Conservation (phyloP, 2,329 filamentous ascomycete genomes). For the Onygenales sp. region DNA sequence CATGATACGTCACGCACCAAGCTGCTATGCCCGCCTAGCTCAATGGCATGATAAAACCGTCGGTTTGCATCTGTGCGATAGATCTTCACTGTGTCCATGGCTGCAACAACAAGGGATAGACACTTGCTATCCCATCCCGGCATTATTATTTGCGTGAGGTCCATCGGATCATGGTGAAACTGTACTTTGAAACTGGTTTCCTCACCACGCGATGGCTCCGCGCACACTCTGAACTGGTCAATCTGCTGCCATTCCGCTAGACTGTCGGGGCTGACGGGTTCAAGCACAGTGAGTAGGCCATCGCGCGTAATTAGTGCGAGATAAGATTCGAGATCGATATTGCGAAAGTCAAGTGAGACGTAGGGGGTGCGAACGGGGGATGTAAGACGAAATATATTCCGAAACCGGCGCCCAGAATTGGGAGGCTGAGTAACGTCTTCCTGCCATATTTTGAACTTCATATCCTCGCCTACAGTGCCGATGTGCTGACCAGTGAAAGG, state of each 20-base stretch:
- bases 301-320: constrained; percentile 77
- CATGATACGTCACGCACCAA: constrained; percentile 83
- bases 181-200: constrained; percentile 78
- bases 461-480: constrained; percentile 80
- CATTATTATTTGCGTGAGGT: constrained; percentile 64
- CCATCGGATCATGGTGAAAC: constrained; percentile 73
- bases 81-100: constrained; percentile 72
- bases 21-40: constrained; percentile 62
- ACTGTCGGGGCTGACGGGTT: constrained; percentile 76
- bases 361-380: constrained; percentile 61
- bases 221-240: constrained; percentile 66
- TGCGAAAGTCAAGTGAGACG: constrained; percentile 76
- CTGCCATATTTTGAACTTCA: constrained; percentile 84
- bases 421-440: constrained; percentile 76
- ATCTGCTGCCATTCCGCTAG: constrained; percentile 65
- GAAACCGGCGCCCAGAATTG: constrained; percentile 69
- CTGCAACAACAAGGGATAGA: constrained; percentile 72
- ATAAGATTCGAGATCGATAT: constrained; percentile 73
- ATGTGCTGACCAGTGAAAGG: constrained; percentile 82
- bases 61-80: constrained; percentile 68
- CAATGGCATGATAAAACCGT: constrained; percentile 76
- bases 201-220: constrained; percentile 64
- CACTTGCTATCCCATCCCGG: constrained; percentile 75
- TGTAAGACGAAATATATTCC: constrained; percentile 51
- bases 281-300: constrained; percentile 68